A percentile compares a stretch with the other conserved stretches of the same genome.
These are phyloP conservation scores for Pseudogymnoascus sp. DNA, from an alignment of 2,329 filamentous ascomycete genomes.

Conservation along the genomic window DNA sequence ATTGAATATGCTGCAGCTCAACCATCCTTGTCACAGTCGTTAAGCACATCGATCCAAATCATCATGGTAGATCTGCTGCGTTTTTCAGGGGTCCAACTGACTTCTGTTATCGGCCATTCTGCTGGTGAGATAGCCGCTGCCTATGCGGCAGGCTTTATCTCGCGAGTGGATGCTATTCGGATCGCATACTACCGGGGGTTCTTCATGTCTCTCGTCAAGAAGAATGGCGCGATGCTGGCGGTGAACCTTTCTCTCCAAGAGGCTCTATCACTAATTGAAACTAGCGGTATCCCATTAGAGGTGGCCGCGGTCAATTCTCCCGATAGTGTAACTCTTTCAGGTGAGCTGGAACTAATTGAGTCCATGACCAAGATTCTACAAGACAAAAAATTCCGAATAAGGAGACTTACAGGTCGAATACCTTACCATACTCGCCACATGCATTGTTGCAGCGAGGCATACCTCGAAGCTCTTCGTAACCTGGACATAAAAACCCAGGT, in stretches of 20 bases:
- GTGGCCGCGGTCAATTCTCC: slow-evolving; percentile 28
- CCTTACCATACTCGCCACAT: slow-evolving; percentile 13
- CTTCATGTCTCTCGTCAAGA: too few relatives aligned
- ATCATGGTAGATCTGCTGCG: slow-evolving; percentile 34
- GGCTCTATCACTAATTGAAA: slow-evolving; percentile 13
- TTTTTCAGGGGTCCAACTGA: slow-evolving; percentile 31
- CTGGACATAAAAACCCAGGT: too few relatives aligned
- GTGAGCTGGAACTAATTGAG: slow-evolving; percentile 14
- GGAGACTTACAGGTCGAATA: too few relatives aligned
- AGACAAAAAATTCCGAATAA: too few relatives aligned
- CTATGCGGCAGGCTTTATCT: slow-evolving; percentile 31
- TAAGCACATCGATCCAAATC: slow-evolving; percentile 40
- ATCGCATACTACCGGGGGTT: slow-evolving; percentile 17
- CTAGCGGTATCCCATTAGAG: slow-evolving; percentile 14
- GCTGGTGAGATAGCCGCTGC: slow-evolving; percentile 40
- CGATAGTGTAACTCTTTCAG: slow-evolving; percentile 23
- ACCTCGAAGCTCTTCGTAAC: background rate
- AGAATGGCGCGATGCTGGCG: slow-evolving; percentile 21
- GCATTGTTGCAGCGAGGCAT: background rate
- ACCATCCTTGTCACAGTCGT: slow-evolving; percentile 32
- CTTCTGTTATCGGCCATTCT: slow-evolving; percentile 35
- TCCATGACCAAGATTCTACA: background rate
- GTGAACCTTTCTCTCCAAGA: slow-evolving; percentile 18
- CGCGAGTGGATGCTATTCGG: slow-evolving; percentile 23
- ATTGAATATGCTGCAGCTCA: too few relatives aligned